phyloP scores from a whole-genome alignment of 2,329 filamentous ascomycete genomes.

The Aspergillus felis region DNA sequence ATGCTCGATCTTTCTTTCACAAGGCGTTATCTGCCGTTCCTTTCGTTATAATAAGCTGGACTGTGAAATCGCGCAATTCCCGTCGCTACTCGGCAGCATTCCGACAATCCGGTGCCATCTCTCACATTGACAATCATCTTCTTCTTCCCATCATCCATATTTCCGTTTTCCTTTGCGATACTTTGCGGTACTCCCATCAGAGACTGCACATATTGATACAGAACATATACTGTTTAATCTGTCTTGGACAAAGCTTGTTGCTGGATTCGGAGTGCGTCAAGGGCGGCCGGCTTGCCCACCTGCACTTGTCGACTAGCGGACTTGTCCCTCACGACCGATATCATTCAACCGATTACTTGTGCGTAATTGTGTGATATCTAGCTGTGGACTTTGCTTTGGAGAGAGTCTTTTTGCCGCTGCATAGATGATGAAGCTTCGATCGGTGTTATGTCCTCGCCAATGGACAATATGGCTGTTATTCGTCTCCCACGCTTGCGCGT shows the following conservation, averaged over 20 bases:
- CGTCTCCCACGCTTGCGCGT: slow-evolving; percentile 57
- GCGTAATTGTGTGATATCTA: slow-evolving; percentile 8
- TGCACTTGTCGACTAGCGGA: neutral
- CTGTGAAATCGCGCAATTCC: neutral
- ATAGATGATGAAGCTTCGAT: slow-evolving; percentile 13
- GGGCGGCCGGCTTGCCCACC: neutral
- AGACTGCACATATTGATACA: neutral
- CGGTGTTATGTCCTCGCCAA: slow-evolving; percentile 9
- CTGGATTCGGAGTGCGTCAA: neutral
- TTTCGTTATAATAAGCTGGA: slow-evolving; percentile 20
- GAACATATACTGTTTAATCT: neutral
- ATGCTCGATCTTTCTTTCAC: neutral
- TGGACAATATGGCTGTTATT: slow-evolving; percentile 46
- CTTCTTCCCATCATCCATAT: neutral
- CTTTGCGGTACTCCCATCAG: neutral
- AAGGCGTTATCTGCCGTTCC: slow-evolving; percentile 26
- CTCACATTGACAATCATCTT: neutral
- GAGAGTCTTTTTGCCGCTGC: slow-evolving; percentile 2
- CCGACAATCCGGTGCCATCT: neutral
- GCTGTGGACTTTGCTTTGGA: slow-evolving; percentile 8
- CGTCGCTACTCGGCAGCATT: slow-evolving; percentile 4
- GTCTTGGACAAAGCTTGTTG: neutral
- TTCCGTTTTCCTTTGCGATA: neutral
- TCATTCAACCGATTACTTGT: neutral
- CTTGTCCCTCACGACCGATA: neutral